A percentile compares a stretch with the other conserved stretches of the same genome.
These are phyloP conservation scores for Macadamia tetraphylla DNA, from an alignment of 164 flowering plant genomes.

Conservation along the genomic window DNA sequence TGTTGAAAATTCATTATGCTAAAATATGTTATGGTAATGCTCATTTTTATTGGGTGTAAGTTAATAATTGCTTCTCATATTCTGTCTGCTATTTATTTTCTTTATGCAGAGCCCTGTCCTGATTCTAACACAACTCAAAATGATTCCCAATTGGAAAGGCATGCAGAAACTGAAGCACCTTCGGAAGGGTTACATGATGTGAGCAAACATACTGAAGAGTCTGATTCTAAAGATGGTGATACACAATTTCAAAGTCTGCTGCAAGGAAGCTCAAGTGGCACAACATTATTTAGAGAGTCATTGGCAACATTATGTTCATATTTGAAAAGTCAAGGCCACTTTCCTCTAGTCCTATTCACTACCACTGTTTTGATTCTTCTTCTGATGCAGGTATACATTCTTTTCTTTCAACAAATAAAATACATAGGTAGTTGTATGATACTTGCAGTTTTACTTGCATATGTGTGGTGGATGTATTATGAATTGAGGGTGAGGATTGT, in stretches of 20 bases:
- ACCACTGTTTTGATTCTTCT: constrained; percentile 47
- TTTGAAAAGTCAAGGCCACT: constrained; percentile 36
- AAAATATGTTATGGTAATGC: neutral
- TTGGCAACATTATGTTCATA: constrained; percentile 27
- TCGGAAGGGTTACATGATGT: constrained; percentile 19
- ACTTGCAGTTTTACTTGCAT: too few relatives aligned
- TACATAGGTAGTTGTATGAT: too few relatives aligned
- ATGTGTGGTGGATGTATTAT: too few relatives aligned
- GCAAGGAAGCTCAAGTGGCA: constrained; percentile 14
- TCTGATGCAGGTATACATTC: constrained; percentile 69
- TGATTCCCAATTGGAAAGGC: constrained; percentile 22
- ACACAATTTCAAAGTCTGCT: constrained; percentile 12
- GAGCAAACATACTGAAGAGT: constrained; percentile 11
- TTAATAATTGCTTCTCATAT: neutral
- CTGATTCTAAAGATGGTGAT: constrained; percentile 15
- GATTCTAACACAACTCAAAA: constrained; percentile 14
- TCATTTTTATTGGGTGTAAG: neutral
- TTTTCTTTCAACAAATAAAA: too few relatives aligned
- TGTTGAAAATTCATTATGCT: neutral
- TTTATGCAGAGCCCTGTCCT: constrained; percentile 17
- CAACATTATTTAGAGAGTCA: constrained; percentile 29
- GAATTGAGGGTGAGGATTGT: too few relatives aligned
- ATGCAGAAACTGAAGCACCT: constrained; percentile 16
- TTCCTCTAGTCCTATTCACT: constrained; percentile 35
- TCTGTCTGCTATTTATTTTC: constrained; percentile 2